A percentile compares a stretch with the other conserved stretches of the same genome.
phyloP scores from a whole-genome alignment of 495 filamentous ascomycete genomes.

The Aspergillus diversus region DNA sequence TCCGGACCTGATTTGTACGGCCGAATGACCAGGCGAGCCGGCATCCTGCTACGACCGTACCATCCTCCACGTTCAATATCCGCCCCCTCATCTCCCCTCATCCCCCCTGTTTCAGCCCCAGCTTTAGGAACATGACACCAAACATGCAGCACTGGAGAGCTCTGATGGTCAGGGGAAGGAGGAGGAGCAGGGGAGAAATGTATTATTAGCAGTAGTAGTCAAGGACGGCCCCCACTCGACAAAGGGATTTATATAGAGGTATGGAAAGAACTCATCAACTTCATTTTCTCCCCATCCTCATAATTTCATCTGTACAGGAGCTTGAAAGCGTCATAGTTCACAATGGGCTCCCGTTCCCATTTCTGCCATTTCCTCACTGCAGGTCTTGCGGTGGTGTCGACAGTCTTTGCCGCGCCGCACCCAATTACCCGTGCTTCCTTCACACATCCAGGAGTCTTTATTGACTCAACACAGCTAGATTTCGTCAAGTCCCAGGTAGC shows the following conservation, averaged over 20 bases:
- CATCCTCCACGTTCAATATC: not conserved
- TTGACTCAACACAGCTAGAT: not conserved
- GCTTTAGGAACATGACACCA: not conserved
- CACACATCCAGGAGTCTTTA: constrained; percentile 2
- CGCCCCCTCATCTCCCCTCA: not conserved
- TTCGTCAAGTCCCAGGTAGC: not conserved
- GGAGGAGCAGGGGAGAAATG: not conserved
- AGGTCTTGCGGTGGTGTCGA: not conserved
- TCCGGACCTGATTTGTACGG: too few species aligned
- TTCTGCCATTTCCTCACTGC: not conserved
- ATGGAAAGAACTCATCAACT: not conserved
- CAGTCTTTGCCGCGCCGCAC: not conserved
- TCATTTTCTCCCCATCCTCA: not conserved
- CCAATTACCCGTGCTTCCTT: not conserved
- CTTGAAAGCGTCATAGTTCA: not conserved
- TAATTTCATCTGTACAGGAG: not conserved
- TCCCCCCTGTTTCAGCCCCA: not conserved
- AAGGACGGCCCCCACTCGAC: not conserved
- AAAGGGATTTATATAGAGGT: not conserved
- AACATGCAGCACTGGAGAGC: not conserved
- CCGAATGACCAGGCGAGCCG: too few species aligned
- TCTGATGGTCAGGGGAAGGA: not conserved
- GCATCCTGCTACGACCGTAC: not conserved
- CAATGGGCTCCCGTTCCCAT: not conserved
- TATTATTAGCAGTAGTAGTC: too few species aligned